Evolutionary conservation across 2,329 filamentous ascomycete species (phyloP), one percentile per base, ranked within the genome.

Genomic region (Colletotrichum liriopes): DNA sequence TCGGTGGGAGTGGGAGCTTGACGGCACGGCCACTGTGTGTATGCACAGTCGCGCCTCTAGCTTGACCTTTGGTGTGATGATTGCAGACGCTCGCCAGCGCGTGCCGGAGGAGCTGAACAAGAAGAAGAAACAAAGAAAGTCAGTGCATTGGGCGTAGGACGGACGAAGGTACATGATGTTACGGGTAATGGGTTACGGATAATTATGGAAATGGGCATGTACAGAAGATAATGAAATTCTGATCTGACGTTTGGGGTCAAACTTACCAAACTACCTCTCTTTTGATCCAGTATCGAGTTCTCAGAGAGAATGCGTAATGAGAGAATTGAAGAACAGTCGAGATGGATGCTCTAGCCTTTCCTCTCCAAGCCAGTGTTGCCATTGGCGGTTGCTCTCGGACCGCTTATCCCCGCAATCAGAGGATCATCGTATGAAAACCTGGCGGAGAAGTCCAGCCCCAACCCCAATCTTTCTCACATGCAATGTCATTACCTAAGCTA

Each of bases 1-100:
- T 11, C 74, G 81, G 29, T 79, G 79, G 79, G 78, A 80, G 69
- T 80, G 78, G 78, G 72, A 72, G 47, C 62, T 72, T n/a, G 70
- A 54, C 58, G 70, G 75, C 41, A 35, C 78, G 23, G 76, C 78
- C 8, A 76, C 75, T 23, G 49, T 52, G 29, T 58, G 61, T 41
- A 45, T 23, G 5, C 67, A 49, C 41, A 52, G 61, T 9, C 61
- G 67, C 14, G 60, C 67, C 37, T 73, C 71, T 41, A 71, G 55
- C n/a, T 9, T 71, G 54, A 52, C 32, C 7, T 71, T 67, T 32
- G 49, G 43, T 3, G n/a, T 58, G 18, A 37, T 56, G 5, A 32
- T 73, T 7, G 49, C 67, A 26, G 71, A 71, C 29, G 67, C 71
- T 11, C 60, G 71, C n/a, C 5, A 23, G 1, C 60, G 55, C 26